Base-by-base conservation (phyloP, 805 yeast species). In the Candida takata region DNA sequence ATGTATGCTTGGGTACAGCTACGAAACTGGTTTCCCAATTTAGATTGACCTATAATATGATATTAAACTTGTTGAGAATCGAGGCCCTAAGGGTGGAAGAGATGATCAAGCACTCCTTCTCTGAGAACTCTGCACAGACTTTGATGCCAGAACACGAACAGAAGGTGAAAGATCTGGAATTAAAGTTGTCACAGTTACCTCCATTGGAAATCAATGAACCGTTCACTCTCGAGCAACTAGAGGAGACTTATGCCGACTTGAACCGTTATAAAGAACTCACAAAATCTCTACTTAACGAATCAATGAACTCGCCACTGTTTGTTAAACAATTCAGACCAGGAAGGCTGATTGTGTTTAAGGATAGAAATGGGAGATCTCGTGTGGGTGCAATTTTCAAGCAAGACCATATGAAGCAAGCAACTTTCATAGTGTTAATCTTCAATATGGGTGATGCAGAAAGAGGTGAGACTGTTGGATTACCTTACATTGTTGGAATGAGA, bases 11-110 rank as follows among this genome's bases (percentile, higher is more conserved):
- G 41, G 98, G 98, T 6, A 73, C 77, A 1, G 95, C 97, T 9
- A 88, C 97, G 1, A 88, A 85, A 51, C 69, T 92, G 37, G 79
- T 79, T 44, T 84, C 95, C 6, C 97, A 92, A 54, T 92, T 92
- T 66, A 72, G 98, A 55, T 67, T 92, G 54, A 92, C 98, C 0
- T 92, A 92, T 59, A 88, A 84, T 49, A 92, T 92, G 97, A 90
- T 88, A 47, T 69, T 92, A 55, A 92, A 90, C 52, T 62, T 92
- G 42, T 66, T 92, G 46, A 74, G 98, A 55, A 87, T 92, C 39
- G 98, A 92, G 57, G 97, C 97, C 0, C 65, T 92, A 43, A 75
- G 82, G 48, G 97, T 92, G n/a, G 98, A 92, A 55, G 98, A 92
- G 56, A 92, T 92, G 95, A 90, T 92, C 50, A 90, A 88, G 54